Percentiles rank a stretch among this genome's conserved stretches.
These are phyloP conservation scores for Ramaria sp. DNA, from an alignment of 768 basidiomycete genomes.

Conservation along the genomic window DNA sequence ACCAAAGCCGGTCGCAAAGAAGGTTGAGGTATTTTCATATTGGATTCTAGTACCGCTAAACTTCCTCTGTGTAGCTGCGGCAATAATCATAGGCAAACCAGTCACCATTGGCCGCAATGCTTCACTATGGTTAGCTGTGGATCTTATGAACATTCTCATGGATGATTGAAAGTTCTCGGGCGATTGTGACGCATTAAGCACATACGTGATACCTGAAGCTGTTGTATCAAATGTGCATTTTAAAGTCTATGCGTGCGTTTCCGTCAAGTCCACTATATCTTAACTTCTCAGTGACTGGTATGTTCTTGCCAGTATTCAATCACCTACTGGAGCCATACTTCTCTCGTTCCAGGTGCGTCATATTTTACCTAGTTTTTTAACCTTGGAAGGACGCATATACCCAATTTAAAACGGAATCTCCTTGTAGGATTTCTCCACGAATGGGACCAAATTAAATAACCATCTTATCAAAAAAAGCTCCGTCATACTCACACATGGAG, in stretches of 20 bases:
- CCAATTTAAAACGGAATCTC: not conserved
- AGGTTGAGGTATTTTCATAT: conserved; percentile 27
- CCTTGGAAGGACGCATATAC: not conserved
- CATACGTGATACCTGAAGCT: conserved; percentile 54
- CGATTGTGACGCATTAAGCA: conserved; percentile 19
- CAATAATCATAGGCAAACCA: conserved; percentile 48
- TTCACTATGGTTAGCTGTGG: conserved; percentile 41
- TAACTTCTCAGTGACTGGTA: not conserved
- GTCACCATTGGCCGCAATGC: conserved; percentile 63
- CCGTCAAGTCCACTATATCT: not conserved
- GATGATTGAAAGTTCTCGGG: not conserved
- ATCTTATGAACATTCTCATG: not conserved
- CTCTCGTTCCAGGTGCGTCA: conserved; percentile 62
- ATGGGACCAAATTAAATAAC: conserved; percentile 62
- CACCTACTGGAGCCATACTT: conserved; percentile 60
- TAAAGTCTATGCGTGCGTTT: conserved; percentile 65
- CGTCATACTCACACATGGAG: conserved; percentile 69
- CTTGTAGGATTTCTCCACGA: conserved; percentile 61
- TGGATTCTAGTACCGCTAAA: not conserved
- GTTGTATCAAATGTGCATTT: conserved; percentile 65
- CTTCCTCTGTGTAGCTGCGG: not conserved
- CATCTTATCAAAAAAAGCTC: conserved; percentile 55
- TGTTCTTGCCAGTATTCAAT: conserved; percentile 40
- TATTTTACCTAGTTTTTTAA: not conserved
- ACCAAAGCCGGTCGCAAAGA: conserved; percentile 52